Percentiles rank a stretch among this genome's conserved stretches.
phyloP scores from a whole-genome alignment of 2,329 filamentous ascomycete genomes.

The Rhynchosporium secalis region DNA sequence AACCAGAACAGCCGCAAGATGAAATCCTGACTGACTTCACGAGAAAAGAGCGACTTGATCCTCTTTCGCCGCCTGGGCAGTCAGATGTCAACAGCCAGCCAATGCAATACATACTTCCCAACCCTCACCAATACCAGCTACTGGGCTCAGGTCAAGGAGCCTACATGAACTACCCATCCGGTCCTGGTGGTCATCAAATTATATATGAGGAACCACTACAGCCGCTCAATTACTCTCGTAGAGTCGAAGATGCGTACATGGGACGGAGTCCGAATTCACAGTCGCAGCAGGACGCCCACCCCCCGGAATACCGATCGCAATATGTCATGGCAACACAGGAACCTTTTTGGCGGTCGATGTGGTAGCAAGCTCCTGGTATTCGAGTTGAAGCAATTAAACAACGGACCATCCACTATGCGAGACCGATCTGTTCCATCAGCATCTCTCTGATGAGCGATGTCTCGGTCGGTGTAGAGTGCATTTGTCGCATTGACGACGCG shows the following conservation, averaged over 20 bases:
- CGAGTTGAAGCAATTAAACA: too few relatives aligned
- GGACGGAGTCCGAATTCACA: background rate
- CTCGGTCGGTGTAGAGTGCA: background rate
- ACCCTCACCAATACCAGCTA: background rate
- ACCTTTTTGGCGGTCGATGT: slow-evolving; percentile 13
- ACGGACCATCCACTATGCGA: background rate
- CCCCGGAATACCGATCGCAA: slow-evolving; percentile 16
- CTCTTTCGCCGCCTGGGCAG: background rate
- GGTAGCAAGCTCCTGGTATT: background rate
- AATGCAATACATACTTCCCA: background rate
- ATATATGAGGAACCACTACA: slow-evolving; percentile 1
- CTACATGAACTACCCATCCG: background rate
- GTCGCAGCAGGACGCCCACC: background rate
- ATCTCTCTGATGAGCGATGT: background rate
- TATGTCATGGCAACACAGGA: slow-evolving; percentile 21
- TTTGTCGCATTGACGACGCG: background rate
- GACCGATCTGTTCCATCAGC: background rate
- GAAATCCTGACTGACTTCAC: background rate
- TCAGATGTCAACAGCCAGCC: background rate
- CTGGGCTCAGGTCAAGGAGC: background rate
- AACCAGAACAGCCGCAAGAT: background rate
- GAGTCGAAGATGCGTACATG: slow-evolving; percentile 24
- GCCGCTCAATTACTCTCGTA: slow-evolving; percentile 11
- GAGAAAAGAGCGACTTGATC: background rate
- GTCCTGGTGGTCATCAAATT: slow-evolving; percentile 7